These are phyloP conservation scores for Schoenoplectus tabernaemontani DNA, from an alignment of 202 grass and related monocot species.

Conservation along the genomic window DNA sequence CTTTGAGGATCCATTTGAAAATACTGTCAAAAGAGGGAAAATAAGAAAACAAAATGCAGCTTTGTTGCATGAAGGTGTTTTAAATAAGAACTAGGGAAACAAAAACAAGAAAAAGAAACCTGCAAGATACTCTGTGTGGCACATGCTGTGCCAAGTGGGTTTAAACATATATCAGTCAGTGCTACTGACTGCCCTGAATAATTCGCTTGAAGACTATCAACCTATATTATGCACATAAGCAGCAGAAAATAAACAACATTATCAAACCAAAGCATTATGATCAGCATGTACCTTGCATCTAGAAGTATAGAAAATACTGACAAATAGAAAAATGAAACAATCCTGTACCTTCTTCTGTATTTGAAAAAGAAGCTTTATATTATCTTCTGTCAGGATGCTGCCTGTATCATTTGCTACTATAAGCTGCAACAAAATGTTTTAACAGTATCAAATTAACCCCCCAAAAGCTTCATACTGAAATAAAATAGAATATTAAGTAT, in stretches of 20 bases:
- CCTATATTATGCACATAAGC: conserved; percentile 30
- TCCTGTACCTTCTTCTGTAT: conserved; percentile 79
- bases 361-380: conserved; percentile 78
- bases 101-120: conserved; percentile 36
- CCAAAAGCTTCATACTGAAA: not conserved
- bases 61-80: not conserved
- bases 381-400: conserved; percentile 70
- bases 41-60: conserved; percentile 14
- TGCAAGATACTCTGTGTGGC: conserved; percentile 97
- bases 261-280: not conserved
- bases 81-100: conserved; percentile 13
- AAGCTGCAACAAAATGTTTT: conserved; percentile 48
- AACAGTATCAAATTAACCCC: not conserved
- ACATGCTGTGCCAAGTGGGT: conserved; percentile 77
- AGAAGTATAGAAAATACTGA: not conserved
- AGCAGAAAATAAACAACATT: conserved; percentile 32
- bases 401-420: conserved; percentile 54
- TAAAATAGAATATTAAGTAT: not conserved
- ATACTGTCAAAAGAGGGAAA: conserved; percentile 52
- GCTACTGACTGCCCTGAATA: conserved; percentile 72
- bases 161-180: conserved; percentile 85
- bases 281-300: not conserved
- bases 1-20: conserved; percentile 89
- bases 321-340: conserved; percentile 16
- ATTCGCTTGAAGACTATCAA: conserved; percentile 78